Evolutionary conservation across 768 basidiomycete genomes (phyloP).

Genomic region (Termitomyces sp.): DNA sequence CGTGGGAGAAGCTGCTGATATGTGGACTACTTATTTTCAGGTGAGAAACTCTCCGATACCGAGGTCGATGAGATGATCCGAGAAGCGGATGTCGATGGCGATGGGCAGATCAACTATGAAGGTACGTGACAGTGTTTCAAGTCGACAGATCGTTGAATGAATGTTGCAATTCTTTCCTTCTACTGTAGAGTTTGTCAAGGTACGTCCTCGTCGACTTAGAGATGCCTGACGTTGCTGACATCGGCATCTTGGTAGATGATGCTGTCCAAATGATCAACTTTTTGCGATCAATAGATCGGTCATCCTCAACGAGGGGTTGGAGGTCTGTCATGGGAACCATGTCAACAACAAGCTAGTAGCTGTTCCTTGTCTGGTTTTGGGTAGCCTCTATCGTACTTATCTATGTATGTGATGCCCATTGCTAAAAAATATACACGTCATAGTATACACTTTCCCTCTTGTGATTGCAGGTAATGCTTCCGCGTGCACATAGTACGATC

Average conservation of each 20-base stretch:
- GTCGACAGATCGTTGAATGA: background rate
- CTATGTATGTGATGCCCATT: constrained; percentile 12
- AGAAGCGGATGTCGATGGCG: constrained; percentile 91
- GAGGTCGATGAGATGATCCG: constrained; percentile 98
- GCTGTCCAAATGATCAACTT: constrained; percentile 52
- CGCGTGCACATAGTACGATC: background rate
- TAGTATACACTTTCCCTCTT: background rate
- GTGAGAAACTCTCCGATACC: constrained; percentile 80
- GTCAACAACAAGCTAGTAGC: background rate
- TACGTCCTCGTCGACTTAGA: constrained; percentile 16
- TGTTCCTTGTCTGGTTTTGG: background rate
- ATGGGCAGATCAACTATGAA: constrained; percentile 89
- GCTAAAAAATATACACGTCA: background rate
- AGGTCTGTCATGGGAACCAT: background rate
- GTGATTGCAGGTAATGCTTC: background rate
- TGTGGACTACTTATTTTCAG: constrained; percentile 22
- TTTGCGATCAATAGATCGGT: constrained; percentile 5
- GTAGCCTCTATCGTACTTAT: constrained; percentile 14
- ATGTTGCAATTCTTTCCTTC: constrained; percentile 2
- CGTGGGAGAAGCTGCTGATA: background rate
- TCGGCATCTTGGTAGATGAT: constrained; percentile 49
- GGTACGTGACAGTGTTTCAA: constrained; percentile 34
- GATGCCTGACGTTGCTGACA: background rate
- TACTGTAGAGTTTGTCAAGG: constrained; percentile 70
- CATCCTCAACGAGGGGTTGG: background rate